Conservation (phyloP, 176 grass and related monocot species). For the Musa schizocarpa region DNA sequence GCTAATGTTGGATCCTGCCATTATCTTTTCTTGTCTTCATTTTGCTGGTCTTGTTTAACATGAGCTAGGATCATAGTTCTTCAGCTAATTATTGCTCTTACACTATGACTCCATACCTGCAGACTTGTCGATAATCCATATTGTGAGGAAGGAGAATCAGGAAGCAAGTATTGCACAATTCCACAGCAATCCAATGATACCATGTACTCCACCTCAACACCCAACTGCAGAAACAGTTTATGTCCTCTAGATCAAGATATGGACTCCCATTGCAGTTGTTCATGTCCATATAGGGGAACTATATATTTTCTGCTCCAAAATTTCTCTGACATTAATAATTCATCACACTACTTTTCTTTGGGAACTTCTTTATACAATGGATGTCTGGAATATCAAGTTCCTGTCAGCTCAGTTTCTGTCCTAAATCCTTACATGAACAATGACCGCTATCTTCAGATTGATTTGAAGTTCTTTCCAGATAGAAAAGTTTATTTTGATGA, state of each 20-base stretch:
- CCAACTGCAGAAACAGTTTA: not conserved
- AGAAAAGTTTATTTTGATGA: not conserved
- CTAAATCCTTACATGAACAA: not conserved
- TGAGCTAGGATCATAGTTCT: not conserved
- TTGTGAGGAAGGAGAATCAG: slow-evolving; percentile 23
- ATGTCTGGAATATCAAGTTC: not conserved
- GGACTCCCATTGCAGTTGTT: not conserved
- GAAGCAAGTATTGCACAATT: slow-evolving; percentile 25
- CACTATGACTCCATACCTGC: not conserved
- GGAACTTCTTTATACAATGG: not conserved
- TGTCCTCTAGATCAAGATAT: not conserved
- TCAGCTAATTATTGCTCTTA: not conserved
- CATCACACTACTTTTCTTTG: not conserved
- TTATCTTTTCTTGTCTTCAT: not conserved
- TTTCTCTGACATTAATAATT: not conserved
- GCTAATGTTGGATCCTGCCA: slow-evolving; percentile 36
- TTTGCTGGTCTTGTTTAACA: not conserved
- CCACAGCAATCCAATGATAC: slow-evolving; percentile 19
- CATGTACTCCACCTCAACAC: slow-evolving; percentile 23
- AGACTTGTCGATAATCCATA: slow-evolving; percentile 58
- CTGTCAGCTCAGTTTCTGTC: not conserved
- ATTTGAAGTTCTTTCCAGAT: slow-evolving; percentile 3
- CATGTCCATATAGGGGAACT: not conserved
- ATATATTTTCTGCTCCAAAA: not conserved
- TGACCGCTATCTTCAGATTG: not conserved